A percentile compares a stretch with the other conserved stretches of the same genome.
These are phyloP conservation scores for Zygosaccharomyces sapae DNA, from an alignment of 1,139 yeast genomes.

Conservation along the genomic window DNA sequence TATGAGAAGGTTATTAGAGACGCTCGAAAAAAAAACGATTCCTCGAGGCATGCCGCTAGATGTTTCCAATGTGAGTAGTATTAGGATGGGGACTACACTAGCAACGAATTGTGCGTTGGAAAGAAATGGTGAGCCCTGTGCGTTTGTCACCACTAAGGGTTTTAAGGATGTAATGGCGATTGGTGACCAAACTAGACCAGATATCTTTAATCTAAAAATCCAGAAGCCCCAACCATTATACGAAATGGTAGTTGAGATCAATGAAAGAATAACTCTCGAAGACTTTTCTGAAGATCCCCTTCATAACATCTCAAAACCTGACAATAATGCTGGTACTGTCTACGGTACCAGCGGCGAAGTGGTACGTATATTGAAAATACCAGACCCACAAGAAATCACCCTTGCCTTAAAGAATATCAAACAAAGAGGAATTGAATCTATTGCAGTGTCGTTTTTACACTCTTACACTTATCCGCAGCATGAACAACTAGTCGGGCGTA, in stretches of 20 bases:
- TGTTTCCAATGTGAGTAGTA: constrained; percentile 49
- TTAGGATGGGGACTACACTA: constrained; percentile 77
- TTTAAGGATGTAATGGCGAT: constrained; percentile 55
- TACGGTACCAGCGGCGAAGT: constrained; percentile 64
- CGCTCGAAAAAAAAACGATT: constrained; percentile 47
- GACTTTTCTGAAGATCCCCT: constrained; percentile 59
- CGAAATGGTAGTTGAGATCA: constrained; percentile 57
- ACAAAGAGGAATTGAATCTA: constrained; percentile 54
- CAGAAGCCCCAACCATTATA: constrained; percentile 55
- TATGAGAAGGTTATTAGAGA: constrained; percentile 68
- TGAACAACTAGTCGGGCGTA: constrained; percentile 53
- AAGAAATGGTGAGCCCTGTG: constrained; percentile 50
- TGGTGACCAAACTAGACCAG: constrained; percentile 72
- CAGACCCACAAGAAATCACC: constrained; percentile 43
- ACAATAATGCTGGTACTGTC: constrained; percentile 34
- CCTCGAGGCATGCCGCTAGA: constrained; percentile 48
- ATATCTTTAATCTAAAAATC: constrained; percentile 54
- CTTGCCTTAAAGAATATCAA: constrained; percentile 42
- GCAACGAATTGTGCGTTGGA: constrained; percentile 68
- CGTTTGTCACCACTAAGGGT: constrained; percentile 49
- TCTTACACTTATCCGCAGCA: constrained; percentile 67
- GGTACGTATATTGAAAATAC: constrained; percentile 49
- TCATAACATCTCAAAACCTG: constrained; percentile 29
- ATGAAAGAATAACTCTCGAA: constrained; percentile 68
- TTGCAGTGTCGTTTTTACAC: constrained; percentile 66